Conservation (phyloP, 2,329 filamentous ascomycete species). For the Clarireedia homoeocarpa region DNA sequence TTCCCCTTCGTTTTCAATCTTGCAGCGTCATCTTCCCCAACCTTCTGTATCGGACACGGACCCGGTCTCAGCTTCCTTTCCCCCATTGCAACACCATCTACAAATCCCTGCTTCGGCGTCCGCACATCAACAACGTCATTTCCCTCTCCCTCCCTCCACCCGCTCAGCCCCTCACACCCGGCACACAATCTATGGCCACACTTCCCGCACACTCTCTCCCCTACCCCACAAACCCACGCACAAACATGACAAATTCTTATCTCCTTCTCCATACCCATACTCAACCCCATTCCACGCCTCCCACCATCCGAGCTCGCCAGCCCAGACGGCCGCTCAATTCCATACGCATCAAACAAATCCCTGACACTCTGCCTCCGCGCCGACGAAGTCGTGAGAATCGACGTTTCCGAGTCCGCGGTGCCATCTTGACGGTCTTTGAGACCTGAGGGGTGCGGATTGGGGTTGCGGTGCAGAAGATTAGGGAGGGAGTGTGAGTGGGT, state of each 20-base stretch:
- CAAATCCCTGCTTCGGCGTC: no score
- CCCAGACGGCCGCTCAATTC: constrained; percentile 38
- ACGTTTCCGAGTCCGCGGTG: constrained; percentile 15
- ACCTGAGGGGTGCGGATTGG: constrained; percentile 2
- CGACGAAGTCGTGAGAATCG: constrained; percentile 27
- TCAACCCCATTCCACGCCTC: no score
- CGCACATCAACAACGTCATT: no score
- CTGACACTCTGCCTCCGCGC: constrained; percentile 36
- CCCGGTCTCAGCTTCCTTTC: no score
- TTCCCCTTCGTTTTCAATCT: background rate
- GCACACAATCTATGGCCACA: constrained; percentile 45
- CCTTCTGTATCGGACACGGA: background rate
- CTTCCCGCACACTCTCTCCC: constrained; percentile 35
- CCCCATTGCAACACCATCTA: no score
- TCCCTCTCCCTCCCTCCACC: no score
- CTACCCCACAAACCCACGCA: constrained; percentile 32
- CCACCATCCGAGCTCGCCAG: constrained; percentile 23
- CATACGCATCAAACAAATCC: constrained; percentile 40
- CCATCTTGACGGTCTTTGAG: constrained; percentile 9
- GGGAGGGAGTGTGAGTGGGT: background rate
- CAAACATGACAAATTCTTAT: constrained; percentile 43
- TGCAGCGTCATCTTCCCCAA: background rate
- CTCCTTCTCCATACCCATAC: background rate
- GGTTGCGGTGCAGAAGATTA: background rate
- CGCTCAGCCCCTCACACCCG: no score